Percentiles rank a stretch among this genome's conserved stretches.
Evolutionary conservation across 192 early-diverging fungal genomes (phyloP).

Genomic region (Coemansia sp.): DNA sequence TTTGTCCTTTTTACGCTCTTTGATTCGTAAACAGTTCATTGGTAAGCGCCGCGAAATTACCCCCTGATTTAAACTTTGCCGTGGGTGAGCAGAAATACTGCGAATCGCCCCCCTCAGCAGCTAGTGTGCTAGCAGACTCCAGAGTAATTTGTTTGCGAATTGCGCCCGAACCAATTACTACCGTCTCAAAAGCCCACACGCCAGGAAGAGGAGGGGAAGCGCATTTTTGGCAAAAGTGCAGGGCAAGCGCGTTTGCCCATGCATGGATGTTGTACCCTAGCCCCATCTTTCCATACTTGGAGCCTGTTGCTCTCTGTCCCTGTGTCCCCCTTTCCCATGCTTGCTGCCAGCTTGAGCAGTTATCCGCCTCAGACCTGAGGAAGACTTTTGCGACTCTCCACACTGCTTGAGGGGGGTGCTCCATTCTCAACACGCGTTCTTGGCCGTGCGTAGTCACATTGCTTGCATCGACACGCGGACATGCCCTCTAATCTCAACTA

Average conservation of each 20-base stretch:
- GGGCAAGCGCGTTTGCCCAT: background rate
- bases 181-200: background rate
- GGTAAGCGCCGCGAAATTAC: conserved; percentile 1
- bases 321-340: conserved; percentile 10
- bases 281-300: background rate
- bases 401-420: background rate
- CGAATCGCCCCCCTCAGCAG: background rate
- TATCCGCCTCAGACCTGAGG: background rate
- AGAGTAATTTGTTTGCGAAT: conserved; percentile 1
- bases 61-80: background rate
- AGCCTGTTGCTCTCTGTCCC: background rate
- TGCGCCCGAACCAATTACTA: background rate
- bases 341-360: background rate
- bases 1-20: background rate
- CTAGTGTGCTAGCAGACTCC: background rate
- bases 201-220: conserved; percentile 1
- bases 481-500: background rate
- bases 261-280: background rate
- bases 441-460: background rate
- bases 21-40: conserved; percentile 11
- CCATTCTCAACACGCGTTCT: conserved; percentile 2
- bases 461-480: background rate
- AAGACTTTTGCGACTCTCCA: background rate
- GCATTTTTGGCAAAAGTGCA: background rate
- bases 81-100: background rate